Conservation (phyloP, 805 yeast genomes). For the Isabelozyma heimii region DNA sequence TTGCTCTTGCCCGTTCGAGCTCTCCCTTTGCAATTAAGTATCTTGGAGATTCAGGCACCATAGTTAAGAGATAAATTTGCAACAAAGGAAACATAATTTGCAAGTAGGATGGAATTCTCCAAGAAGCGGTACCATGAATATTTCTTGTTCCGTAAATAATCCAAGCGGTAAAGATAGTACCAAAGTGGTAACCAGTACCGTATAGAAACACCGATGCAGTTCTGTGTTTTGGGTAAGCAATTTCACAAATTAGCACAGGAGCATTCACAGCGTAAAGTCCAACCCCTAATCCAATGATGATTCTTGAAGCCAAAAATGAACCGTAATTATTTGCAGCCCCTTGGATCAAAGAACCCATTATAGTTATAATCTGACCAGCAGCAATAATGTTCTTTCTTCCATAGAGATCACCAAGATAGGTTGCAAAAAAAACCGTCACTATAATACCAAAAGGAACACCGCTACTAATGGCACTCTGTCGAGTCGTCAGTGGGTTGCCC, state of each 20-base stretch:
- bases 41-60: slow-evolving; percentile 51
- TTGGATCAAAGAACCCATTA: slow-evolving; percentile 37
- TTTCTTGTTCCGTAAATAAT: slow-evolving; percentile 16
- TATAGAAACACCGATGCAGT: slow-evolving; percentile 27
- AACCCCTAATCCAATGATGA: slow-evolving; percentile 47
- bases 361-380: slow-evolving; percentile 20
- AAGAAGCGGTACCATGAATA: slow-evolving; percentile 50
- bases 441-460: slow-evolving; percentile 35
- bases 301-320: slow-evolving; percentile 42
- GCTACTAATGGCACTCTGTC: slow-evolving; percentile 29
- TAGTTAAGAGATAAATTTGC: slow-evolving; percentile 33
- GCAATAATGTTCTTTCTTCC: slow-evolving; percentile 36
- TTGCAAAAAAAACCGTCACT: slow-evolving; percentile 17
- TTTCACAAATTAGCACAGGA: slow-evolving; percentile 50
- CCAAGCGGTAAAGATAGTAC: neutral
- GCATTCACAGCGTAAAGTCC: slow-evolving; percentile 40
- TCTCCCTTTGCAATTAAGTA: slow-evolving; percentile 41
- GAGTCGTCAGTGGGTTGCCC: slow-evolving; percentile 25
- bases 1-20: slow-evolving; percentile 39
- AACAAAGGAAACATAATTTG: slow-evolving; percentile 49
- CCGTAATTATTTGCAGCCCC: slow-evolving; percentile 32
- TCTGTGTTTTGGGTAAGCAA: slow-evolving; percentile 47
- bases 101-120: slow-evolving; percentile 55
- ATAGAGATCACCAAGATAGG: slow-evolving; percentile 29
- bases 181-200: slow-evolving; percentile 5